phyloP scores from a whole-genome alignment of 257 asterid species.

The Verbena officinalis region DNA sequence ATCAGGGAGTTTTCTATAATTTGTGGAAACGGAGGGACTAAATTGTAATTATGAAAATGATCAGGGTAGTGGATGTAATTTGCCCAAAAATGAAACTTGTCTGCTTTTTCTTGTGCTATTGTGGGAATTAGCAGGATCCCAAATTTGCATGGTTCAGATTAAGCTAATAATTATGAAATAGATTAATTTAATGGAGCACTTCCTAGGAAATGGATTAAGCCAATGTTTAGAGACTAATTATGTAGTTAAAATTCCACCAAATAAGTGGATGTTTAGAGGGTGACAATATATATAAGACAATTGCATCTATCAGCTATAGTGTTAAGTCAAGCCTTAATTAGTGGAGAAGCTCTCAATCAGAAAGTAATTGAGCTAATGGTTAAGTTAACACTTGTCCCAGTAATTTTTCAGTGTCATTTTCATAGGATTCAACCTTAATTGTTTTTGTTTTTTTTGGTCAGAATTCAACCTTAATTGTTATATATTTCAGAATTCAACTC shows the following conservation, averaged over 20 bases:
- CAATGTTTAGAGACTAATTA: constrained; percentile 31
- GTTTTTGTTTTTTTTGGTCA: too few relatives aligned
- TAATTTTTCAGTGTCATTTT: constrained; percentile 15
- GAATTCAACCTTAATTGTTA: neutral
- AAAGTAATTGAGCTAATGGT: neutral
- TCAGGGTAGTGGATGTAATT: too few relatives aligned
- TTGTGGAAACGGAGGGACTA: too few relatives aligned
- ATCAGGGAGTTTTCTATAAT: too few relatives aligned
- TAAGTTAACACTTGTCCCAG: constrained; percentile 1
- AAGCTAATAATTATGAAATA: constrained; percentile 8
- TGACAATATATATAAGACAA: neutral
- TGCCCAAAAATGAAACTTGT: too few relatives aligned
- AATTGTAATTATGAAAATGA: too few relatives aligned
- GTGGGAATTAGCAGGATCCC: constrained; percentile 41
- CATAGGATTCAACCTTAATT: neutral
- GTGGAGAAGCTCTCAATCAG: neutral
- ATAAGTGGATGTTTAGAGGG: constrained; percentile 7
- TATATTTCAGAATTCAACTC: neutral
- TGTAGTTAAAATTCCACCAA: constrained; percentile 16
- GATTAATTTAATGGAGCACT: constrained; percentile 37
- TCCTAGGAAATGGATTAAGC: constrained; percentile 35
- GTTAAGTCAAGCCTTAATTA: constrained; percentile 18
- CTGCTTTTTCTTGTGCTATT: constrained; percentile 23
- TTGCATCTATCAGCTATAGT: neutral
- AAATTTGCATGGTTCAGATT: constrained; percentile 29